Conservation (phyloP, 495 filamentous ascomycete species). For the Oleoguttula mirabilis region DNA sequence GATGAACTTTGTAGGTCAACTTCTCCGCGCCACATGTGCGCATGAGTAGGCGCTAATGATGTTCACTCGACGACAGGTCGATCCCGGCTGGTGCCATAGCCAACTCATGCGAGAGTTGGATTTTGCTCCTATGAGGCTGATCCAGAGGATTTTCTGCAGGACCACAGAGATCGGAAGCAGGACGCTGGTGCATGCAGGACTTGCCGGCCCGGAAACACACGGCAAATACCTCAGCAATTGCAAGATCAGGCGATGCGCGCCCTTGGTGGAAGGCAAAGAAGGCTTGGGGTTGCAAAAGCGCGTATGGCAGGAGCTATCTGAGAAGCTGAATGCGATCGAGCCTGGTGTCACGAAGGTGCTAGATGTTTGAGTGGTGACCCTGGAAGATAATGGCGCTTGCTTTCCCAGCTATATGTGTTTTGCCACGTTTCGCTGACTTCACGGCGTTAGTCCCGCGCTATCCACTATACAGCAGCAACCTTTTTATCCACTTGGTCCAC, state of each 20-base stretch:
- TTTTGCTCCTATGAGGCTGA: too few species aligned
- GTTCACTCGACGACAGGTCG: too few species aligned
- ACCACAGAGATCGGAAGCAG: conserved; percentile 33
- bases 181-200: conserved; percentile 31
- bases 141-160: too few species aligned
- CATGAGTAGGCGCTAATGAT: too few species aligned
- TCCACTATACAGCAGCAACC: not conserved
- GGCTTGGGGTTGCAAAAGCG: conserved; percentile 21
- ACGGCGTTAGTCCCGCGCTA: not conserved
- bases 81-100: conserved; percentile 33
- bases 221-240: conserved; percentile 28
- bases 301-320: conserved; percentile 24
- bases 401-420: too few species aligned
- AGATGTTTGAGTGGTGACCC: conserved; percentile 4
- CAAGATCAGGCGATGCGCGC: conserved; percentile 15
- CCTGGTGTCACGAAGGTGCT: conserved; percentile 21
- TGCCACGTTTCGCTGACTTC: not conserved
- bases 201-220: conserved; percentile 29
- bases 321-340: conserved; percentile 24
- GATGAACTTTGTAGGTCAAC: conserved; percentile 31
- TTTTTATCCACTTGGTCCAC: not conserved
- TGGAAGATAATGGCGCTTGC: too few species aligned
- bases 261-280: conserved; percentile 20
- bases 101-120: too few species aligned
- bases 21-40: too few species aligned